Percentiles rank a stretch among this genome's conserved stretches.
phyloP scores from a whole-genome alignment of 148 eudicot genomes.

The Rhododendron williamsianum region DNA sequence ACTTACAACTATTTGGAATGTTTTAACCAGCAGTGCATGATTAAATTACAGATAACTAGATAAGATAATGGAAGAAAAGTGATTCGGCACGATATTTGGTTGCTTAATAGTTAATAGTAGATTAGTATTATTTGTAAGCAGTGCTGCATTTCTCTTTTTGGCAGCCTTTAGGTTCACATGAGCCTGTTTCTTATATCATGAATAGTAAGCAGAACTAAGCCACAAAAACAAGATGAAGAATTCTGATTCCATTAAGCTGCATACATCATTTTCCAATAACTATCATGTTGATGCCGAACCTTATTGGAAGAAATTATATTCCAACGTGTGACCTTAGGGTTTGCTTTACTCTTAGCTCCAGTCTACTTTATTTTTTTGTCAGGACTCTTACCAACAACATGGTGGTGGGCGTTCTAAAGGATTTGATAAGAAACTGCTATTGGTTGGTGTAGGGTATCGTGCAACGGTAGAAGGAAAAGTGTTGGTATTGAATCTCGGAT shows the following conservation, averaged over 20 bases:
- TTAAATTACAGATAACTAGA: neutral
- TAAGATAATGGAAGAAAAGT: neutral
- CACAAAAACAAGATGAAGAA: neutral
- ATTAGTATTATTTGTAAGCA: neutral
- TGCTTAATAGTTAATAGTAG: neutral
- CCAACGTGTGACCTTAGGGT: neutral
- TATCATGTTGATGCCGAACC: neutral
- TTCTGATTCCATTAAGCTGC: neutral
- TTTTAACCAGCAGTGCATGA: neutral
- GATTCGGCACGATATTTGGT: neutral
- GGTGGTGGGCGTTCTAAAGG: constrained; percentile 92
- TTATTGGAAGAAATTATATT: neutral
- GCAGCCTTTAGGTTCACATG: neutral
- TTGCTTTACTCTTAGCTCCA: constrained; percentile 1
- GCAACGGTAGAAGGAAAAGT: constrained; percentile 73
- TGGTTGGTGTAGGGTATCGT: constrained; percentile 92
- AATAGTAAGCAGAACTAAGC: neutral
- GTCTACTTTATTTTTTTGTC: constrained; percentile 10
- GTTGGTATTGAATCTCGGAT: constrained; percentile 73
- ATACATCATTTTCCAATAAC: neutral
- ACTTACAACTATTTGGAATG: neutral
- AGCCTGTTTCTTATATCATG: neutral
- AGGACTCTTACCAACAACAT: constrained; percentile 95
- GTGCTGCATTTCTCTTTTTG: neutral
- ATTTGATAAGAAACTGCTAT: constrained; percentile 76